Conservation (phyloP, 805 yeast genomes). For the Blastobotrys mokoenaii region DNA sequence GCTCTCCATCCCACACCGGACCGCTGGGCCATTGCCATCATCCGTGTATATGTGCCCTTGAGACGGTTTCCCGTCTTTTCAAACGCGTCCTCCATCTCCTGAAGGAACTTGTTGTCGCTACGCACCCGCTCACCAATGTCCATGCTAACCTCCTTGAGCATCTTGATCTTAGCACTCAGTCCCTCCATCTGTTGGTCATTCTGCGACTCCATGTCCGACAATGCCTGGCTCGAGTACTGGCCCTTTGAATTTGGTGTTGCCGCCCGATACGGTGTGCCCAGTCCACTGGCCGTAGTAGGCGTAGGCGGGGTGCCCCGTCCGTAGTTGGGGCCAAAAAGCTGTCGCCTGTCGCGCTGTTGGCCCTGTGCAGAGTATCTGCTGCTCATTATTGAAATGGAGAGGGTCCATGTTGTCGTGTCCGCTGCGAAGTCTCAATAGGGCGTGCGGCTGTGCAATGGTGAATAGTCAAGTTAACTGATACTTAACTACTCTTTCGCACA, state of each 20-base stretch:
- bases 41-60: conserved; percentile 44
- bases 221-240: conserved; percentile 40
- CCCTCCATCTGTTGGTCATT: conserved; percentile 49
- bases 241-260: conserved; percentile 23
- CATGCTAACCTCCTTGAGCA: conserved; percentile 36
- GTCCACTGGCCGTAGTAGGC: conserved; percentile 9
- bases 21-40: conserved; percentile 56
- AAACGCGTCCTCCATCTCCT: conserved; percentile 36
- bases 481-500: no score
- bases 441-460: no score
- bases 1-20: conserved; percentile 56
- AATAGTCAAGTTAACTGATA: no score
- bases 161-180: conserved; percentile 45
- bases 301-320: conserved; percentile 21
- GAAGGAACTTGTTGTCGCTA: conserved; percentile 33
- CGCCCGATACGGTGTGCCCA: conserved; percentile 15
- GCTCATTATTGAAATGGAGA: not conserved
- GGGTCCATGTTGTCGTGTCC: no score
- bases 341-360: conserved; percentile 33
- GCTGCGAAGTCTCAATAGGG: not conserved
- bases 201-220: conserved; percentile 59
- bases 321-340: conserved; percentile 23
- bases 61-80: conserved; percentile 40
- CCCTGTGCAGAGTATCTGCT: conserved; percentile 17
- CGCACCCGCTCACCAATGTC: conserved; percentile 3